phyloP scores from a whole-genome alignment of 2,329 filamentous ascomycete genomes.

The Phyllosticta citrichinensis region DNA sequence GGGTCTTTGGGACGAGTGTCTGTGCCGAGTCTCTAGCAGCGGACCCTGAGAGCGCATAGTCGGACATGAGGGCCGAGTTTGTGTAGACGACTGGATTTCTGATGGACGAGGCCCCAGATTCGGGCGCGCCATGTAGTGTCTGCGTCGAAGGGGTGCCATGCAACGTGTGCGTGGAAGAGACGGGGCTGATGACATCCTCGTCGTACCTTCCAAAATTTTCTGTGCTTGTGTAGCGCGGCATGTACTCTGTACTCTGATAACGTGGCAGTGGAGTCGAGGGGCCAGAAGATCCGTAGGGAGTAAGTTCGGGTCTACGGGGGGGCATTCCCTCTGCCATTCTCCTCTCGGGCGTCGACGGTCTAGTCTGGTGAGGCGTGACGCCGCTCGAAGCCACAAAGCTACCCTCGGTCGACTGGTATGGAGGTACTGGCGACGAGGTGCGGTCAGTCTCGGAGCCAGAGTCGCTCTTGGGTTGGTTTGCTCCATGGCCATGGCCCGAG shows the following conservation, averaged over 20 bases:
- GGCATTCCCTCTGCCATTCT: slow-evolving; percentile 2
- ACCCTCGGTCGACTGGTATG: slow-evolving; percentile 1
- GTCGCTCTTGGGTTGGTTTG: background rate
- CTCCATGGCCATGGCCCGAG: slow-evolving; percentile 10
- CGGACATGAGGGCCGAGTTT: background rate
- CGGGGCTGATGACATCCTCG: slow-evolving; percentile 6
- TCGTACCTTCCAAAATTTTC: slow-evolving; percentile 1
- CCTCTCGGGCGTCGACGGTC: slow-evolving; percentile 5
- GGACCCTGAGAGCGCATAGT: slow-evolving; percentile 1
- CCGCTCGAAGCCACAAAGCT: slow-evolving; percentile 4
- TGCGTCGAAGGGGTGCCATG: slow-evolving; percentile 1
- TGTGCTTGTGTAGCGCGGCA: background rate
- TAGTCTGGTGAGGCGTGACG: slow-evolving; percentile 4
- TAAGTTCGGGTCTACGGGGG: slow-evolving; percentile 5
- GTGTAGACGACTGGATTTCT: slow-evolving; percentile 8
- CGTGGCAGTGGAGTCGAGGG: slow-evolving; percentile 9
- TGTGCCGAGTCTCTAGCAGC: slow-evolving; percentile 5
- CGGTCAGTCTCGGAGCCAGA: background rate
- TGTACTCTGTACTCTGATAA: slow-evolving; percentile 5
- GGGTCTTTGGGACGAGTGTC: slow-evolving; percentile 4
- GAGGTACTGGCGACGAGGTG: slow-evolving; percentile 1
- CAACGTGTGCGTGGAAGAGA: slow-evolving; percentile 6
- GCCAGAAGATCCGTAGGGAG: slow-evolving; percentile 3
- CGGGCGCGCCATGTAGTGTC: background rate
- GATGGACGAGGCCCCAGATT: background rate